These are phyloP conservation scores for Ulota crispa DNA, from an alignment of 225 moss, liverwort and hornwort species.

Conservation along the genomic window DNA sequence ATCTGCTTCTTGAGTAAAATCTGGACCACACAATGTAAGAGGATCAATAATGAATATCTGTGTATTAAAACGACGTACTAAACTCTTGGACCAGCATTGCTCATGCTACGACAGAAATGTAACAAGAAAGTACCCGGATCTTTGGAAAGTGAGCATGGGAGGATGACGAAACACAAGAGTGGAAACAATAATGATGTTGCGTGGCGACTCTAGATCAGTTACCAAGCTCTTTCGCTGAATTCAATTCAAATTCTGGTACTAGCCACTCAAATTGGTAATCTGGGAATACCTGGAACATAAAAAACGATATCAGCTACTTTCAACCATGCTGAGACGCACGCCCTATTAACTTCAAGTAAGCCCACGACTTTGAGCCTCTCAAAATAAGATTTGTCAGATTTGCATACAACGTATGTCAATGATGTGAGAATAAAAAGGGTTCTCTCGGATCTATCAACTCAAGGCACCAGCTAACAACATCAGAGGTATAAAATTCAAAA, in stretches of 20 bases:
- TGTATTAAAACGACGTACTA: background rate
- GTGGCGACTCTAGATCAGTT: conserved; percentile 18
- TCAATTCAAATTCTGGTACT: conserved; percentile 87
- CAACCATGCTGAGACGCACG: background rate
- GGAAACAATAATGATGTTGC: background rate
- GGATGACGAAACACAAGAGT: background rate
- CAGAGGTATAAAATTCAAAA: background rate
- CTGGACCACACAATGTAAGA: conserved; percentile 43
- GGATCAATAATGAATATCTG: conserved; percentile 1
- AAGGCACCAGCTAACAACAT: conserved; percentile 9
- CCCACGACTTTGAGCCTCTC: background rate
- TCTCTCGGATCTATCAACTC: background rate
- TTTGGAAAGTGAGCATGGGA: background rate
- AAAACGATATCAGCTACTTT: conserved; percentile 4
- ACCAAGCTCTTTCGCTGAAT: conserved; percentile 76
- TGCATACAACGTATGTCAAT: background rate
- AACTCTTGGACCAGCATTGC: background rate
- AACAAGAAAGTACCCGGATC: background rate
- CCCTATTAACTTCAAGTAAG: background rate
- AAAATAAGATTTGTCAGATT: background rate
- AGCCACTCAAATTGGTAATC: conserved; percentile 98
- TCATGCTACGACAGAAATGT: background rate
- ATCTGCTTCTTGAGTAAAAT: conserved; percentile 86
- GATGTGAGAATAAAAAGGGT: background rate
- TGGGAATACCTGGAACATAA: conserved; percentile 70